A percentile compares a stretch with the other conserved stretches of the same genome.
Conservation (phyloP, 2,329 filamentous ascomycete species). For the Cladosporium austrohemisphaericum region DNA sequence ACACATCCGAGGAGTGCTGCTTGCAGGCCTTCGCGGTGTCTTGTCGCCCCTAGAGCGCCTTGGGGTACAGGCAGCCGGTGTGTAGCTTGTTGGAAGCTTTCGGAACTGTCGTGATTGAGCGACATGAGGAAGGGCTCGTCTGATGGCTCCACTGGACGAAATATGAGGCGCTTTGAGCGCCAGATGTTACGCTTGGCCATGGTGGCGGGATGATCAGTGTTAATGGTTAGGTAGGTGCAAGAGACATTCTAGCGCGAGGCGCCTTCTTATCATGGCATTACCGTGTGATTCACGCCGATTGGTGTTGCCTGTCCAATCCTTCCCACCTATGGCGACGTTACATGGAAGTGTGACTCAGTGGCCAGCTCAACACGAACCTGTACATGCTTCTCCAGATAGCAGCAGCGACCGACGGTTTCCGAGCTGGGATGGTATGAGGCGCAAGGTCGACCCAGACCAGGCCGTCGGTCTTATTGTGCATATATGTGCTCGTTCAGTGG, state of each 20-base stretch:
- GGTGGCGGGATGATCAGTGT: neutral
- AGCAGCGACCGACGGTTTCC: no score
- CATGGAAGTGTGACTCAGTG: no score
- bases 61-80: slow-evolving; percentile 30
- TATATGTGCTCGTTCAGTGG: no score
- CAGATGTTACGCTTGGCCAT: slow-evolving; percentile 29
- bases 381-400: no score
- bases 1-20: slow-evolving; percentile 36
- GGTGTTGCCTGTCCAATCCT: no score
- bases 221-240: neutral
- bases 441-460: no score
- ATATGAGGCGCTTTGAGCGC: slow-evolving; percentile 37
- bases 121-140: slow-evolving; percentile 29
- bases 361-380: no score
- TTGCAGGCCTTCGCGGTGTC: slow-evolving; percentile 25
- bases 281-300: no score
- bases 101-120: slow-evolving; percentile 14
- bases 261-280: no score
- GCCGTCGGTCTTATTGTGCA: no score
- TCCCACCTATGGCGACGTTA: no score
- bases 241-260: neutral
- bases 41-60: slow-evolving; percentile 27
- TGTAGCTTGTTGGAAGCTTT: slow-evolving; percentile 14
- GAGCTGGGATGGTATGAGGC: no score
- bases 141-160: slow-evolving; percentile 36